These are phyloP conservation scores for Saturnispora gosingensis DNA, from an alignment of 805 yeast genomes.

Conservation along the genomic window DNA sequence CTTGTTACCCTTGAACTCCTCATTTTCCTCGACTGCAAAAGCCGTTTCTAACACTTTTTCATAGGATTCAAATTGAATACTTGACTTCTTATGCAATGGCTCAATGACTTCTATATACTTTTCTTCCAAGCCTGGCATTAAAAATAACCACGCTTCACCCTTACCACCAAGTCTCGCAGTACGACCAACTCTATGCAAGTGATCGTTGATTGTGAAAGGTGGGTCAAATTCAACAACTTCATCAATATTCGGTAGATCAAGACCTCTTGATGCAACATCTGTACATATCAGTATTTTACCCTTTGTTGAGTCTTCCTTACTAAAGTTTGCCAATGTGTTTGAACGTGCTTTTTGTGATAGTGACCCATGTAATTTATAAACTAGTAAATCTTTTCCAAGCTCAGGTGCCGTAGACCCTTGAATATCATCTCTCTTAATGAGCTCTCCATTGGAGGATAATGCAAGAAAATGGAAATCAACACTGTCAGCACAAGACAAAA, in stretches of 20 bases:
- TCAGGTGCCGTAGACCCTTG: constrained; percentile 39
- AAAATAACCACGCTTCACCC: constrained; percentile 71
- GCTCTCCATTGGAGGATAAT: constrained; percentile 52
- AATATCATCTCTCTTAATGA: constrained; percentile 7
- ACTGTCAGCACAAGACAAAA: constrained; percentile 92
- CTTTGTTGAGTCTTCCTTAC: constrained; percentile 31
- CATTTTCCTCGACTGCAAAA: constrained; percentile 19
- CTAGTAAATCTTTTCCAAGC: constrained; percentile 34
- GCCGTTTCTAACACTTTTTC: constrained; percentile 31
- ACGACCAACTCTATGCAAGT: constrained; percentile 93
- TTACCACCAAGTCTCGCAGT: constrained; percentile 94
- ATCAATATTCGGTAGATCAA: constrained; percentile 81
- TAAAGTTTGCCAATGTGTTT: constrained; percentile 59
- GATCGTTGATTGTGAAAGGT: constrained; percentile 89
- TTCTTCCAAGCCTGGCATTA: constrained; percentile 87
- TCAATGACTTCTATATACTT: constrained; percentile 59
- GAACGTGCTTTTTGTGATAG: constrained; percentile 78
- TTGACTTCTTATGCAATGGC: constrained; percentile 40
- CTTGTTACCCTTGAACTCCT: constrained; percentile 16
- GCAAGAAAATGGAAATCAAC: constrained; percentile 85
- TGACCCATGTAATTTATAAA: constrained; percentile 82
- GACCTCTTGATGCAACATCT: constrained; percentile 96
- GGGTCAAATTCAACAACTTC: constrained; percentile 91
- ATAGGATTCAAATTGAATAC: constrained; percentile 41
- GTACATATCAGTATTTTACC: constrained; percentile 77